A percentile compares a stretch with the other conserved stretches of the same genome.
These are phyloP conservation scores for Hymenoscyphus linearis DNA, from an alignment of 2,329 filamentous ascomycete genomes.

Conservation along the genomic window DNA sequence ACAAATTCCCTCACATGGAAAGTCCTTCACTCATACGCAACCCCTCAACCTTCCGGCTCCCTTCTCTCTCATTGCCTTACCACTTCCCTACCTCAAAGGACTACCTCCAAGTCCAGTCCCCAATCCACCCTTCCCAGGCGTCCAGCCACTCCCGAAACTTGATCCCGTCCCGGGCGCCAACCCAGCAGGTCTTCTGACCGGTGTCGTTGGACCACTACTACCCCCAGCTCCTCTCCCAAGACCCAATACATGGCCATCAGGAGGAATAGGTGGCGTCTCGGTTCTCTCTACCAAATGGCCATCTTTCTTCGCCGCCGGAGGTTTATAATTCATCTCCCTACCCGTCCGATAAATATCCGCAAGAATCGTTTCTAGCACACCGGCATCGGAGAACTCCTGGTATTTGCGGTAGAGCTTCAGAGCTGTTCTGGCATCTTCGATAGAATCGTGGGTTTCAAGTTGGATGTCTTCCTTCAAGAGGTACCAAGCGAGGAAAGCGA, in stretches of 20 bases:
- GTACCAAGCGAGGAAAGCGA: conserved; percentile 88
- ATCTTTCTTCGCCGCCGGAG: conserved; percentile 43
- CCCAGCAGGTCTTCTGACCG: conserved; percentile 38
- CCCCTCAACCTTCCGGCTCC: neutral
- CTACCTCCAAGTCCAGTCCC: conserved; percentile 22
- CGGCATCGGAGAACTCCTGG: conserved; percentile 80
- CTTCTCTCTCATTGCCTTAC: neutral
- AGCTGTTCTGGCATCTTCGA: conserved; percentile 90
- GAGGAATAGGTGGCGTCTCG: conserved; percentile 49
- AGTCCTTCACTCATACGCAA: neutral
- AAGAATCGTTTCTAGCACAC: conserved; percentile 75
- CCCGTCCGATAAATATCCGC: conserved; percentile 76
- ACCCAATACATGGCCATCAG: conserved; percentile 24
- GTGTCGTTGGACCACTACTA: conserved; percentile 40
- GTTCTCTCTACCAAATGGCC: conserved; percentile 41
- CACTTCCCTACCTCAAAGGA: conserved; percentile 18
- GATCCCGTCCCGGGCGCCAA: conserved; percentile 30
- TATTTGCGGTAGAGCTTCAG: conserved; percentile 86
- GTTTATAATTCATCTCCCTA: conserved; percentile 52
- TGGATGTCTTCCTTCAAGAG: conserved; percentile 93
- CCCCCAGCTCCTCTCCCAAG: neutral
- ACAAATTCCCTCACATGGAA: neutral
- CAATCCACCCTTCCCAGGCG: conserved; percentile 38
- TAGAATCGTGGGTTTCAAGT: conserved; percentile 84
- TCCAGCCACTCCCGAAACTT: conserved; percentile 35